A percentile compares a stretch with the other conserved stretches of the same genome.
Evolutionary conservation across 2,329 filamentous ascomycete genomes (phyloP).

Genomic region (Neofusicoccum kwambonambiense): DNA sequence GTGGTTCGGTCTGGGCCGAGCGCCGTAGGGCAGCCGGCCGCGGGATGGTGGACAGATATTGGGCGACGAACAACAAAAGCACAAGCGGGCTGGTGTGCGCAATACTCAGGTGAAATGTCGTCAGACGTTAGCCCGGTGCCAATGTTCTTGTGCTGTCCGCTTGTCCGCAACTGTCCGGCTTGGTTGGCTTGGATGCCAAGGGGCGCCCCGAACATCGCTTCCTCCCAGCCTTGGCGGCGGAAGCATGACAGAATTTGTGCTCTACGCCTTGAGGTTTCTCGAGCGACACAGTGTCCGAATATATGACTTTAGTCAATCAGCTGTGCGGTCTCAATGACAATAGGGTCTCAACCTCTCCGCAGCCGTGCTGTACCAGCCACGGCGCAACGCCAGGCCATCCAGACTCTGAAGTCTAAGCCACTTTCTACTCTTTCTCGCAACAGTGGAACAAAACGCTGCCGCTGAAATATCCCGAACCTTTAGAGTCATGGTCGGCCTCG

Average conservation of each 20-base stretch:
- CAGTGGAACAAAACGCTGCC: no score
- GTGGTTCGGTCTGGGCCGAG: constrained; percentile 6
- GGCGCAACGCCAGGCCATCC: background rate
- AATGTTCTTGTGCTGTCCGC: background rate
- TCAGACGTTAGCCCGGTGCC: background rate
- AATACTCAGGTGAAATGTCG: constrained; percentile 4
- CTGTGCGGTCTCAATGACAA: background rate
- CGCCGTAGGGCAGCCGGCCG: background rate
- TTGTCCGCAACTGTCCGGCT: background rate
- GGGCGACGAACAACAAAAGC: background rate
- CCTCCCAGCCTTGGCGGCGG: background rate
- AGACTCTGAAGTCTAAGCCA: background rate
- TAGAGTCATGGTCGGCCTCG: background rate
- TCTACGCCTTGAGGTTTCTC: background rate
- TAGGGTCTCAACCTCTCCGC: background rate
- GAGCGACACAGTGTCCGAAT: background rate
- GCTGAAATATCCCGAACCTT: background rate
- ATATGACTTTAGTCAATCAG: background rate
- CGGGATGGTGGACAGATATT: background rate
- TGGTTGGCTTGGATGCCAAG: constrained; percentile 11
- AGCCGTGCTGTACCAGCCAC: background rate
- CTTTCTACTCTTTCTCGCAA: no score
- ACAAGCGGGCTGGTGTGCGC: background rate
- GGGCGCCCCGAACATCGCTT: background rate
- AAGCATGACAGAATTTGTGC: background rate